Evolutionary conservation across 177 flowering plant species (phyloP), one percentile per base, ranked within the genome.

Genomic region (Telopea speciosissima): DNA sequence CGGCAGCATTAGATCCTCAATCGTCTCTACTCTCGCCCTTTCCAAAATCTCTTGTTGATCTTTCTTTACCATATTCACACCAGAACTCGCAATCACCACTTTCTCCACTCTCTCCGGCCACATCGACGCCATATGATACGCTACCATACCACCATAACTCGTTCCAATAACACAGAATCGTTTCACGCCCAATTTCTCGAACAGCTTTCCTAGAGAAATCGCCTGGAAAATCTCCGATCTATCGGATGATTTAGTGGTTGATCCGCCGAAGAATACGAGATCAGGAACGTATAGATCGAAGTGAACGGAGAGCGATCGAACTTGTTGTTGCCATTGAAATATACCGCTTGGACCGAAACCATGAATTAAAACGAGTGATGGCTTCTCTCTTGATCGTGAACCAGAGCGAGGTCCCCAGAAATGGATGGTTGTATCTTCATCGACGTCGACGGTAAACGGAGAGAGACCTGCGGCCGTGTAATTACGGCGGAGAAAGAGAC

Each of bases 51-150:
- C 81, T 19, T 33, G 82, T 59, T 76, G 78, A 70, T 90, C 95
- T 7, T 69, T 54, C 73, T 21, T 68, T 66, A 68, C 74, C 86
- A 75, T 77, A 68, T 87, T 89, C 16, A 89, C 80, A 1, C 80
- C 98, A 0, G 96, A 93, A 78, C 95, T 90, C 5, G 98, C 98
- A 5, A 93, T 84, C 71, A 90, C 86, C 72, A 90, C 96, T 74
- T 84, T 88, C 74, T 85, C 87, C 54, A 90, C 87, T 68, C 83
- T 81, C 60, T 88, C 93, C 73, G 85, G 87, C 81, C 76, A 86
- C 82, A 83, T 74, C 65, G 56, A 70, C 58, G 88, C 97, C 89
- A 93, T 56, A 23, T 76, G 78, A 72, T 90, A 93, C 65, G 95
- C 87, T 69, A 92, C 90, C 21, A 89, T 80, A 26, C 98, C 95